A percentile compares a stretch with the other conserved stretches of the same genome.
These are phyloP conservation scores for Neophaeococcomyces mojaviensis DNA, from an alignment of 2,329 filamentous ascomycete genomes.

Conservation along the genomic window DNA sequence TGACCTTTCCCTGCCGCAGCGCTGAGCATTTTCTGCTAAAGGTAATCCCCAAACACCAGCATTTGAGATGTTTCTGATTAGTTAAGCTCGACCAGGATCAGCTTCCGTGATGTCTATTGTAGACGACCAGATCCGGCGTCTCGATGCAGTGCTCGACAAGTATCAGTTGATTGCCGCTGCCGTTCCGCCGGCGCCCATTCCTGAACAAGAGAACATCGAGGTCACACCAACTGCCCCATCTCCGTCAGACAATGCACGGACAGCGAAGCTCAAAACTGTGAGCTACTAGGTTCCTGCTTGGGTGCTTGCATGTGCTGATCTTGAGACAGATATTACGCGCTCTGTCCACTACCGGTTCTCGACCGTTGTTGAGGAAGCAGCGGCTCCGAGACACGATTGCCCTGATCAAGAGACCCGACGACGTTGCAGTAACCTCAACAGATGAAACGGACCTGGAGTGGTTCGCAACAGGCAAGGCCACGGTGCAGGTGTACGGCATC, in stretches of 20 bases:
- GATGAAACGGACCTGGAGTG: constrained; percentile 68
- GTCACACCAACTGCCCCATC: constrained; percentile 10
- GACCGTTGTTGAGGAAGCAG: constrained; percentile 52
- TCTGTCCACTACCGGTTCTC: constrained; percentile 61
- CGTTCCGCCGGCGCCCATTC: constrained; percentile 15
- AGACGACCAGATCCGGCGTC: constrained; percentile 45
- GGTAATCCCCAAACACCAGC: too few relatives aligned
- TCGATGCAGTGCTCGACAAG: constrained; percentile 52
- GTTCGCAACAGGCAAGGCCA: constrained; percentile 83
- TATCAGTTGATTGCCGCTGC: constrained; percentile 41
- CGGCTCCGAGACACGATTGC: constrained; percentile 57
- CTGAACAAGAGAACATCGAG: neutral
- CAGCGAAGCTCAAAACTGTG: constrained; percentile 47
- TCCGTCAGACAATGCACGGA: constrained; percentile 20
- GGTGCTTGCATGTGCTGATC: neutral
- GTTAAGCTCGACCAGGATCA: too few relatives aligned
- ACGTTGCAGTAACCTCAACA: constrained; percentile 23
- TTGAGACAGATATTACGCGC: constrained; percentile 51
- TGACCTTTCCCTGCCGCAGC: too few relatives aligned
- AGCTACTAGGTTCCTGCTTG: neutral
- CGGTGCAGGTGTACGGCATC: constrained; percentile 79
- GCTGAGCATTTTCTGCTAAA: too few relatives aligned
- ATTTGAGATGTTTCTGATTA: neutral
- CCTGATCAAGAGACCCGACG: constrained; percentile 42
- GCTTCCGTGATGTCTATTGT: constrained; percentile 15